Conservation (phyloP, 169 alveolate species). For the Eimeria brunetti region DNA sequence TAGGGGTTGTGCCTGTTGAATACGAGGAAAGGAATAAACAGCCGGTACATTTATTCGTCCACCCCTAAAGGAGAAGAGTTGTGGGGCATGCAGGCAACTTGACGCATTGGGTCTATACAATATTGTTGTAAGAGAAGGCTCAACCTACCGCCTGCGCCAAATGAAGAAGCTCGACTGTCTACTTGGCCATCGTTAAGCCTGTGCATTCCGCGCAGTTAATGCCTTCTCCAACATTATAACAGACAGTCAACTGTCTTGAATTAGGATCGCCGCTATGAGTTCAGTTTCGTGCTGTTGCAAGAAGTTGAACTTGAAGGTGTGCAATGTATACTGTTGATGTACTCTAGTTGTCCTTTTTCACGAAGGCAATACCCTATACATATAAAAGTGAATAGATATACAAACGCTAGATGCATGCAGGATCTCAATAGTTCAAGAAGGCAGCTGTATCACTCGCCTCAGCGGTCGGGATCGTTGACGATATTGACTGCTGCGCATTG, state of each 20-base stretch:
- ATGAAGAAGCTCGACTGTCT: neutral
- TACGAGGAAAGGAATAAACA: neutral
- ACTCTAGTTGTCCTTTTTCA: neutral
- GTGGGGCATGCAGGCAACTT: neutral
- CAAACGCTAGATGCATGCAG: no score
- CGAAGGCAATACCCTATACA: neutral
- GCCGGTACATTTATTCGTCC: neutral
- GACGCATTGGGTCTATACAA: no score
- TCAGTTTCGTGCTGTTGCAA: neutral
- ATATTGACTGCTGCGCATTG: constrained; percentile 16
- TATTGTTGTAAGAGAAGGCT: neutral
- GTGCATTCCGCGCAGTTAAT: neutral
- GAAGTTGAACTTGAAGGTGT: neutral
- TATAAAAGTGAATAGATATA: neutral
- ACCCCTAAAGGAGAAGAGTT: neutral
- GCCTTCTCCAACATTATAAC: neutral
- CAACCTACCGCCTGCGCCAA: constrained; percentile 18
- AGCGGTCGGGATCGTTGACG: constrained; percentile 13
- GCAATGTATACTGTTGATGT: neutral
- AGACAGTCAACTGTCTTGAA: neutral
- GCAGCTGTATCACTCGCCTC: constrained; percentile 12
- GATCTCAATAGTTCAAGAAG: neutral
- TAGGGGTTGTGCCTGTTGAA: neutral
- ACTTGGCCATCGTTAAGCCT: constrained; percentile 1
- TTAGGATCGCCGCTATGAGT: neutral